phyloP scores from a whole-genome alignment of 208 protist species.

The Angomonas ambiguus region DNA sequence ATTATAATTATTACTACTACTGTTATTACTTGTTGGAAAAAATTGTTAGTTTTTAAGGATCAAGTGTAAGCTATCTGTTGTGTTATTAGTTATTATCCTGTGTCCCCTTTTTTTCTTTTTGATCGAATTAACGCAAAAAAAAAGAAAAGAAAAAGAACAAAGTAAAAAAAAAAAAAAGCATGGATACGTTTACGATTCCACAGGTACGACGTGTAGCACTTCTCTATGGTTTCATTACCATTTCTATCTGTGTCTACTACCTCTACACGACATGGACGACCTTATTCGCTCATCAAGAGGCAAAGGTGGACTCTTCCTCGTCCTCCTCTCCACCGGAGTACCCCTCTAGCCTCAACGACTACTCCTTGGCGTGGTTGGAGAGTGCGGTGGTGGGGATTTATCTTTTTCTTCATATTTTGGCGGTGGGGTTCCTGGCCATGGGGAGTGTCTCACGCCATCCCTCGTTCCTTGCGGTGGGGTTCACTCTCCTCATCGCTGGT shows the following conservation, averaged over 20 bases:
- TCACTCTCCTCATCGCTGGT: conserved; percentile 20
- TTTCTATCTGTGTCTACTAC: not conserved
- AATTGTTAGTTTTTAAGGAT: no score
- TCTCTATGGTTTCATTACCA: not conserved
- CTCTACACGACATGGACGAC: not conserved
- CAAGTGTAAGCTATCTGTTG: no score
- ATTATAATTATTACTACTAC: not conserved
- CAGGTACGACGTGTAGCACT: not conserved
- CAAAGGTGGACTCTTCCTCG: no score
- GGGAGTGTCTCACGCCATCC: not conserved
- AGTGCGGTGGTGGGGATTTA: not conserved
- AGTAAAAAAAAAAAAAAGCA: no score
- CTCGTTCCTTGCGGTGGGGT: conserved; percentile 21
- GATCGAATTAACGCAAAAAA: no score
- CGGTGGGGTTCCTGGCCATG: conserved; percentile 12
- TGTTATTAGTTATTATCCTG: no score
- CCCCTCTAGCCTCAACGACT: not conserved
- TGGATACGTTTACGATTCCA: no score
- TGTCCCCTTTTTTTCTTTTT: no score
- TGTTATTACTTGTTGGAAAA: no score
- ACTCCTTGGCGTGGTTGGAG: not conserved
- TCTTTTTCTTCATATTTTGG: not conserved
- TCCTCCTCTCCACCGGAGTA: not conserved
- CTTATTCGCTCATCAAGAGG: no score
- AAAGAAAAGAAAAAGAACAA: no score